Conservation (phyloP, 2,329 filamentous ascomycete genomes). For the Parafenestella ontariensis region DNA sequence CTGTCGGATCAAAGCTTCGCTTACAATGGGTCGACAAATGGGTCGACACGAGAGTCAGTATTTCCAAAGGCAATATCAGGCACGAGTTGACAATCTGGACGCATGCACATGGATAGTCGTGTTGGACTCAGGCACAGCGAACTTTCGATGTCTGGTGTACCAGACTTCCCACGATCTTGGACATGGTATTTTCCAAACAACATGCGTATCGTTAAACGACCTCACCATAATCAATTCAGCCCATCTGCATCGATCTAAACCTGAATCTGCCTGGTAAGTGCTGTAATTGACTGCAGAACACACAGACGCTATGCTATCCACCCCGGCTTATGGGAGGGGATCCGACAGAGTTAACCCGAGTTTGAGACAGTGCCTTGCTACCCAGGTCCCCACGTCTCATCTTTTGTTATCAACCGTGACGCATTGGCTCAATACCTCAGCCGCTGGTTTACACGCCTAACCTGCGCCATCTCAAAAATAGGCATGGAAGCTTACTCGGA, state of each 20-base stretch:
- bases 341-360: constrained; percentile 45
- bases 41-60: constrained; percentile 5
- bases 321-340: constrained; percentile 48
- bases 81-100: constrained; percentile 1
- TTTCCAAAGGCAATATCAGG: constrained; percentile 1
- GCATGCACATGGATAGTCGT: constrained; percentile 10
- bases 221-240: constrained; percentile 30
- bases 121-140: constrained; percentile 2
- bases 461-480: constrained; percentile 49
- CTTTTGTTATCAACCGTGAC: constrained; percentile 47
- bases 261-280: constrained; percentile 33
- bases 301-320: constrained; percentile 39
- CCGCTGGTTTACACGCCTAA: constrained; percentile 41
- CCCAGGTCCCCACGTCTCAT: constrained; percentile 48
- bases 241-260: constrained; percentile 28
- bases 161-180: neutral
- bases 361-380: constrained; percentile 47
- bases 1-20: constrained; percentile 7
- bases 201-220: constrained; percentile 19
- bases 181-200: constrained; percentile 17
- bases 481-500: constrained; percentile 47
- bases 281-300: constrained; percentile 46
- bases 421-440: constrained; percentile 44
- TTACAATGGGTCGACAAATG: constrained; percentile 7
- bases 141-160: neutral